phyloP scores from a whole-genome alignment of 1,284 basidiomycete genomes.

The Cryptococcus sp. region DNA sequence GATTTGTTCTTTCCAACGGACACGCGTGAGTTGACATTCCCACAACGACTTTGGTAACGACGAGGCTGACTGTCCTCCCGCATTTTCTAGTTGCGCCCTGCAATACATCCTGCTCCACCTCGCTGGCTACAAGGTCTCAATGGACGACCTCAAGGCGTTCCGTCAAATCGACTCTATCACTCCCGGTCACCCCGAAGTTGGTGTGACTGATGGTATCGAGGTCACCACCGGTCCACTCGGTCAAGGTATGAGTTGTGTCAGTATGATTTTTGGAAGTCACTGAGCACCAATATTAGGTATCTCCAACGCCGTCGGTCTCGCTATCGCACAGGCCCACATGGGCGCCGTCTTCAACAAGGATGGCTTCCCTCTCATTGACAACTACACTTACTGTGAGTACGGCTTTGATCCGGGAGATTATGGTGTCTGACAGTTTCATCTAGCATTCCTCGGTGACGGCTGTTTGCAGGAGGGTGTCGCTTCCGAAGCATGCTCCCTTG shows the following conservation, averaged over 20 bases:
- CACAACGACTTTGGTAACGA: not conserved
- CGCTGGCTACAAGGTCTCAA: conserved; percentile 57
- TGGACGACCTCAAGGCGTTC: conserved; percentile 55
- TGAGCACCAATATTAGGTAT: conserved; percentile 56
- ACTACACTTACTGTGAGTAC: conserved; percentile 77
- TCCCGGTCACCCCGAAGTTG: conserved; percentile 87
- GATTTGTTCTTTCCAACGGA: conserved; percentile 55
- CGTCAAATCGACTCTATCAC: conserved; percentile 81
- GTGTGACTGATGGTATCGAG: conserved; percentile 89
- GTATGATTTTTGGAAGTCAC: not conserved
- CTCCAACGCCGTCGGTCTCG: conserved; percentile 87
- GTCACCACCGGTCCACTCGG: conserved; percentile 96
- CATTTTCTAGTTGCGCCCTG: conserved; percentile 65
- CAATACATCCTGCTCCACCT: conserved; percentile 56
- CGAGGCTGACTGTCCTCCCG: conserved; percentile 6
- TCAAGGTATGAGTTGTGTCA: conserved; percentile 61
- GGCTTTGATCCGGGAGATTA: too few species aligned
- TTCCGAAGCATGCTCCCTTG: conserved; percentile 84
- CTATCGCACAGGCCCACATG: conserved; percentile 88
- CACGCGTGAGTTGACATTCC: conserved; percentile 46
- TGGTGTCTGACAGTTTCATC: conserved; percentile 16
- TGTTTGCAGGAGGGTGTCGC: conserved; percentile 96
- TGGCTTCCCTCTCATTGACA: conserved; percentile 79
- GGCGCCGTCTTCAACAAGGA: conserved; percentile 87
- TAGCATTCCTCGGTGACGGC: conserved; percentile 88